Base-by-base conservation (phyloP, 768 basidiomycete species). In the Lentinus brumalis region DNA sequence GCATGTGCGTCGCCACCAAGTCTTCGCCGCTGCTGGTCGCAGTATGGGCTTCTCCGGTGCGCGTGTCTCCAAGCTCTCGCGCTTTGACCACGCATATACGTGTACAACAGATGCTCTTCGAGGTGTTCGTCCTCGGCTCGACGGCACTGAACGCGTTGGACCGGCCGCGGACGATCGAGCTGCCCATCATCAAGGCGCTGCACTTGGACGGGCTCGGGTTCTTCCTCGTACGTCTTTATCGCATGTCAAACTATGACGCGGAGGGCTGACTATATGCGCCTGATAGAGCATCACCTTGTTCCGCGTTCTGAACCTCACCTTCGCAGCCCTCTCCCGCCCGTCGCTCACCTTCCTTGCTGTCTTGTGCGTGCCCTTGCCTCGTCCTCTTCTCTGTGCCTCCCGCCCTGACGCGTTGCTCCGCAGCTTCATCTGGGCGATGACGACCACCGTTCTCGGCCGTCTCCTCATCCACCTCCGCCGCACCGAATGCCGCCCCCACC, bases 381-480 rank as follows among this genome's bases (percentile, higher is more conserved):
- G 7, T 11, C 44, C 18, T 5, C 9, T 16, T 45, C 16, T 16
- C 7, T n/a, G 16, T 41, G n/a, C n/a, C 45, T 21, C 10, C 16
- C 18, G 14, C 2, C 44, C 10, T 18, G 10, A n/a, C 16, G 4
- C 18, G 26, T 11, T 7, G 29, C 4, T 16, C 12, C 16, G 15
- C 32, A 77, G 76, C 58, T 73, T 74, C 61, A 65, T 73, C 18
- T 77, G 75, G 75, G 66, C 74, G 4, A 71, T 73, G 71, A 73
- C 70, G 10, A 72, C 74, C 3, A 67, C 72, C 1, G 54, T 76
- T 31, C 68, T 75, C 50, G 73, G 71, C 60, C 73, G 76, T 38
- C 71, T 73, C 5, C 69, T 76, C 35, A 68, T 76, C 26, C 65
- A 66, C 57, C 61, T 76, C 56, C 70, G 73, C 75, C 14, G 68